Evolutionary conservation across 75 land plant genomes (phyloP).

Genomic region (Picea glauca): DNA sequence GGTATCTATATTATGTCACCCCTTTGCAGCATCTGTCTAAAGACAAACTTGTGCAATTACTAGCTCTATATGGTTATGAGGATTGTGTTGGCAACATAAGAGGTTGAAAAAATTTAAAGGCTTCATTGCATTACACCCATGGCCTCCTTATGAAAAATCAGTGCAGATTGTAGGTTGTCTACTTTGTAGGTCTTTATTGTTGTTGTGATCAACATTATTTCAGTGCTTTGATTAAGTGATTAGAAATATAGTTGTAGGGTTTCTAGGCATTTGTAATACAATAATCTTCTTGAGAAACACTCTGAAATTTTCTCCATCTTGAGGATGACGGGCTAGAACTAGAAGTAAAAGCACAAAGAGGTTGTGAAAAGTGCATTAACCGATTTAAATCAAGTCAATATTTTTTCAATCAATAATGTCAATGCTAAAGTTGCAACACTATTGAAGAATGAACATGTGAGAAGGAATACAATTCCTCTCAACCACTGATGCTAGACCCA

Average conservation of each 20-base stretch:
- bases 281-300: slow-evolving; percentile 34
- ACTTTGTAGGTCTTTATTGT: neutral
- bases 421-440: neutral
- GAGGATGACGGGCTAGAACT: slow-evolving; percentile 26
- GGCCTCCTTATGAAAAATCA: neutral
- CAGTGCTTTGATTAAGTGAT: neutral
- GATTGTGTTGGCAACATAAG: slow-evolving; percentile 1
- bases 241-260: neutral
- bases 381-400: neutral
- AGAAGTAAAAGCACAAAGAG: slow-evolving; percentile 18
- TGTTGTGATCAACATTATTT: neutral
- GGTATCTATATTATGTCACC: neutral
- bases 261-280: neutral
- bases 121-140: slow-evolving; percentile 1
- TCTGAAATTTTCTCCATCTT: slow-evolving; percentile 31
- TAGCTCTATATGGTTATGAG: slow-evolving; percentile 28
- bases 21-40: slow-evolving; percentile 34
- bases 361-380: slow-evolving; percentile 10
- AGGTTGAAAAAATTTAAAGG: neutral
- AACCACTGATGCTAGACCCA: too few relatives aligned
- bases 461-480: neutral
- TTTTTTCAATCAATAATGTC: neutral
- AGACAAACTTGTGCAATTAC: slow-evolving; percentile 38
- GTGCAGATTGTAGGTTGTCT: slow-evolving; percentile 13
- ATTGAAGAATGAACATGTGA: neutral